Evolutionary conservation across 805 yeast genomes (phyloP), one percentile per base, ranked within the genome.

Genomic region (Millerago galiae): DNA sequence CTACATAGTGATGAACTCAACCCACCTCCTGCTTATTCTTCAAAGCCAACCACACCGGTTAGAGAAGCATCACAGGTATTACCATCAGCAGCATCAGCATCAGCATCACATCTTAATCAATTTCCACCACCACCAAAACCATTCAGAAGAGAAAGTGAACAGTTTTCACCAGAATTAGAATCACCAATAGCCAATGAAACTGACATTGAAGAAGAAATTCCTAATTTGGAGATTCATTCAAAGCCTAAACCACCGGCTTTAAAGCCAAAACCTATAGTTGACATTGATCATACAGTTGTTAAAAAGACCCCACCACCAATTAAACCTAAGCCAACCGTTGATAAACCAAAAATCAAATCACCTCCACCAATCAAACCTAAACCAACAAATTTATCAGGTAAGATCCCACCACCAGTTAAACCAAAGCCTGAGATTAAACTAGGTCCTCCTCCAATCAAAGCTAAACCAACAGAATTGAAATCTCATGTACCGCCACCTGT

Each of bases 111-210:
- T 21, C 7, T 21, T 8, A 14, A 38, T 29, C 42, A 46, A 18
- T 47, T 48, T 38, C 48, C 47, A 7, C 52, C 53, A 34, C 56
- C 58, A 10, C 57, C 58, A 34, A 52, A 47, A 37, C 59, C 58
- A 18, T 50, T 45, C 38, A 38, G 41, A 17, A 46, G 29, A 17
- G 33, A 40, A 15, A 26, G 16, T 2, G 21, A 25, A 14, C 37
- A 24, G 35, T 26, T 24, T 13, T 18, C 34, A 21, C 29, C 34
- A 24, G 10, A 17, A 25, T 12, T 7, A 3, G 11, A 21, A n/a
- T 13, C 30, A 17, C 18, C 34, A 8, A 16, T 11, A 13, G 13
- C 7, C 7, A 21, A 7, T 21, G 7, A 21, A 21, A 21, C 27
- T 7, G 24, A 35, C 5, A 6, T 15, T 5, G n/a, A n/a, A 26